Base-by-base conservation (phyloP, 345 rosid genomes). In the Limnanthes douglasii region DNA sequence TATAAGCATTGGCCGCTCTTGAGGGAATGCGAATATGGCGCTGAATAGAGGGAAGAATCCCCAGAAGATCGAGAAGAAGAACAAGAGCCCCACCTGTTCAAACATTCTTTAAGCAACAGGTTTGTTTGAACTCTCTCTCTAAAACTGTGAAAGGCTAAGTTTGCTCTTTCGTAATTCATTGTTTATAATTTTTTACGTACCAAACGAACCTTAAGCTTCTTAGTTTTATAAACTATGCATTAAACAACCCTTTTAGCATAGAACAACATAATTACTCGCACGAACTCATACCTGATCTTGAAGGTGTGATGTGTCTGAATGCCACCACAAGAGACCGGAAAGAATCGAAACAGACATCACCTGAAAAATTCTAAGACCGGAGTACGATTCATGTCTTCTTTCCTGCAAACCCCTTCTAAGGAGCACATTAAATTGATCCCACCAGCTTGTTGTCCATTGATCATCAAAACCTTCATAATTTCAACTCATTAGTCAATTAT, bases 61-160 rank as follows among this genome's bases (percentile, higher is more conserved):
- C 97, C 97, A 86, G 28, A 86, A 86, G 51, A 75, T 75, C 15
- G 97, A 78, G 69, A 75, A 86, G 59, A 86, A 86, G 58, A 86
- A 86, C 11, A 86, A 62, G 1, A 86, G 72, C 20, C 97, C 93
- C 17, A 86, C 78, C 97, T 86, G 72, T 62, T 28, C n/a, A n/a
- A n/a, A n/a, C n/a, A n/a, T n/a, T n/a, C n/a, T n/a, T n/a, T n/a
- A n/a, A n/a, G n/a, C n/a, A n/a, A n/a, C n/a, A n/a, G n/a, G n/a
- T n/a, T n/a, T n/a, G n/a, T n/a, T n/a, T n/a, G n/a, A n/a, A n/a
- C n/a, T n/a, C n/a, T n/a, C n/a, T n/a, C n/a, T n/a, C n/a, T n/a
- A n/a, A n/a, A n/a, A n/a, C n/a, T n/a, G n/a, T n/a, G n/a, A n/a
- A n/a, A n/a, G n/a, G n/a, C n/a, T n/a, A n/a, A n/a, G n/a, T n/a